Evolutionary conservation across 1,139 yeast species (phyloP).

Genomic region (Nadsonia commutata): DNA sequence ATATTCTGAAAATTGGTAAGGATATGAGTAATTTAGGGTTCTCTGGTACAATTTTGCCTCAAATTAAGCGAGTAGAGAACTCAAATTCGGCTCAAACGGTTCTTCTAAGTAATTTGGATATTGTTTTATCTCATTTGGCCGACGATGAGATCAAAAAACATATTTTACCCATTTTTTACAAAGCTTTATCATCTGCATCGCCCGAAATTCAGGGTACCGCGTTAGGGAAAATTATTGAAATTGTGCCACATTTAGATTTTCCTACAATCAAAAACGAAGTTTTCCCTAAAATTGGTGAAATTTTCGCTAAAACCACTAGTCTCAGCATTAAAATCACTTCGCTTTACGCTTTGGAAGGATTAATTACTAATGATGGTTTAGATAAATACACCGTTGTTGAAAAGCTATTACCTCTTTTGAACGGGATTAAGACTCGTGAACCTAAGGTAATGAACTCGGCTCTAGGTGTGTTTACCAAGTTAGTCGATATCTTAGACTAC

Average conservation of each 20-base stretch:
- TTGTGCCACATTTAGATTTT: slow-evolving; percentile 45
- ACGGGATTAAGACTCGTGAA: slow-evolving; percentile 64
- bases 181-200: slow-evolving; percentile 20
- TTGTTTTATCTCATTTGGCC: slow-evolving; percentile 39
- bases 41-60: slow-evolving; percentile 51
- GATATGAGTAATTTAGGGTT: slow-evolving; percentile 64
- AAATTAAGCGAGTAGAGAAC: slow-evolving; percentile 29
- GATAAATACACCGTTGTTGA: slow-evolving; percentile 65
- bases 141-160: slow-evolving; percentile 25
- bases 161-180: slow-evolving; percentile 24
- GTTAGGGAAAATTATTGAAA: slow-evolving; percentile 30
- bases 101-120: slow-evolving; percentile 41
- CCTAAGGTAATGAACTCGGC: slow-evolving; percentile 47
- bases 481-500: slow-evolving; percentile 24
- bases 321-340: slow-evolving; percentile 62
- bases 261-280: slow-evolving; percentile 58
- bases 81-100: slow-evolving; percentile 37
- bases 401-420: slow-evolving; percentile 61
- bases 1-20: slow-evolving; percentile 46
- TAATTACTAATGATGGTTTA: slow-evolving; percentile 45
- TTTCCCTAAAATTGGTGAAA: slow-evolving; percentile 54
- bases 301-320: slow-evolving; percentile 73
- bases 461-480: slow-evolving; percentile 35
- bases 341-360: slow-evolving; percentile 43
- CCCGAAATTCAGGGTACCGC: slow-evolving; percentile 43